Conservation (phyloP, 805 yeast species). For the Sugiyamaella lignohabitans region DNA sequence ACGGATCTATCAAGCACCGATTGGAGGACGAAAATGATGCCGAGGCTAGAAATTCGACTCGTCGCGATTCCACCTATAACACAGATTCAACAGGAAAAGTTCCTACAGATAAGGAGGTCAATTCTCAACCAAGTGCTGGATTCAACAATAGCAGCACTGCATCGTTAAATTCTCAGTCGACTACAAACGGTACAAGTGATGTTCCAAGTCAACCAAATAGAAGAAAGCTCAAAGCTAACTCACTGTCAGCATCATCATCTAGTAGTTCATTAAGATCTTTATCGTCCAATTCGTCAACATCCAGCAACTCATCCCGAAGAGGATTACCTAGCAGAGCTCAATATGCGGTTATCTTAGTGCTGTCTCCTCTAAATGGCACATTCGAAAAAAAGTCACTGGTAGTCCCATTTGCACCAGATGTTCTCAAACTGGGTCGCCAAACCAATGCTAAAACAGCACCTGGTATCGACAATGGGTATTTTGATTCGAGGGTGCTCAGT, state of each 20-base stretch:
- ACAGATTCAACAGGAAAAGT: no score
- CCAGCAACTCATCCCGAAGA: neutral
- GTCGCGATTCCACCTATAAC: no score
- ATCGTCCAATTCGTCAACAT: neutral
- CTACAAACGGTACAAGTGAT: no score
- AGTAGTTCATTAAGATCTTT: neutral
- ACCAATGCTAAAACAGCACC: constrained; percentile 48
- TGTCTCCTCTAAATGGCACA: constrained; percentile 72
- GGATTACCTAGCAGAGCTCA: constrained; percentile 26
- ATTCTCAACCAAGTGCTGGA: neutral
- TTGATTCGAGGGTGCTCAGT: constrained; percentile 87
- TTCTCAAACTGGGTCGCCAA: constrained; percentile 85
- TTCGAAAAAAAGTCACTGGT: constrained; percentile 72
- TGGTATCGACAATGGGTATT: constrained; percentile 74
- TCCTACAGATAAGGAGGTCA: no score
- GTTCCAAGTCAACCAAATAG: no score
- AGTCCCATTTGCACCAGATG: constrained; percentile 77
- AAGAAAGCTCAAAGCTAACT: neutral
- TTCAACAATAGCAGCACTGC: neutral
- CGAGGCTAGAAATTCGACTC: no score
- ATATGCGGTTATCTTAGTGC: constrained; percentile 47
- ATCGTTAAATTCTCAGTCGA: no score
- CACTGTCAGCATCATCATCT: neutral
- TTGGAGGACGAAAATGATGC: neutral
- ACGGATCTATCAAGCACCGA: neutral